Conservation (phyloP, 805 yeast species). For the Torulaspora gathmanii region DNA sequence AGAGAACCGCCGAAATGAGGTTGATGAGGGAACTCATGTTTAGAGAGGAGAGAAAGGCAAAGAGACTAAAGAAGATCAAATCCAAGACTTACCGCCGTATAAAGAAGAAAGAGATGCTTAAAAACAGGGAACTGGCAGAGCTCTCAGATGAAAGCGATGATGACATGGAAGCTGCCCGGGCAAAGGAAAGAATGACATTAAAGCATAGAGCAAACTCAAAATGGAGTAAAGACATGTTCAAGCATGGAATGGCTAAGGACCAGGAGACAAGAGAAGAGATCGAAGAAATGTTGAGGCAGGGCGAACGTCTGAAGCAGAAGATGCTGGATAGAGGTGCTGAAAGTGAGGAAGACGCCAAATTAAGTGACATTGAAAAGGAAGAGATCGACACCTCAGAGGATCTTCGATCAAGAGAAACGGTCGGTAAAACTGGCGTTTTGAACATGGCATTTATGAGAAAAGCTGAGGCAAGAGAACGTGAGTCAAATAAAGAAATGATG, state of each 20-base stretch:
- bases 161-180: conserved; percentile 70
- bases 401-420: conserved; percentile 36
- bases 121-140: conserved; percentile 58
- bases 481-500: conserved; percentile 52
- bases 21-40: conserved; percentile 95
- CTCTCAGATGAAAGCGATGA: conserved; percentile 46
- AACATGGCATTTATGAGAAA: conserved; percentile 94
- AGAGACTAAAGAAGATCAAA: conserved; percentile 88
- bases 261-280: conserved; percentile 77
- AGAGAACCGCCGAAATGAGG: conserved; percentile 76
- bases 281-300: conserved; percentile 90
- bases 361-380: conserved; percentile 50
- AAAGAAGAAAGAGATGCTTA: conserved; percentile 74
- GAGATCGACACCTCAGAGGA: conserved; percentile 39
- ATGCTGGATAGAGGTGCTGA: conserved; percentile 64
- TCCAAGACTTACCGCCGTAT: conserved; percentile 84
- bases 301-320: conserved; percentile 68
- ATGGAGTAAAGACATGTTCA: conserved; percentile 89
- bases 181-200: conserved; percentile 86
- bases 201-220: conserved; percentile 82
- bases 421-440: conserved; percentile 85
- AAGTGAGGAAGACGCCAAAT: conserved; percentile 38
- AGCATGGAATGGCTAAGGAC: conserved; percentile 87
- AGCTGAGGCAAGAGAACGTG: conserved; percentile 68
- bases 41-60: conserved; percentile 88